Evolutionary conservation across 495 filamentous ascomycete genomes (phyloP).

Genomic region (Amorphotheca resinae): DNA sequence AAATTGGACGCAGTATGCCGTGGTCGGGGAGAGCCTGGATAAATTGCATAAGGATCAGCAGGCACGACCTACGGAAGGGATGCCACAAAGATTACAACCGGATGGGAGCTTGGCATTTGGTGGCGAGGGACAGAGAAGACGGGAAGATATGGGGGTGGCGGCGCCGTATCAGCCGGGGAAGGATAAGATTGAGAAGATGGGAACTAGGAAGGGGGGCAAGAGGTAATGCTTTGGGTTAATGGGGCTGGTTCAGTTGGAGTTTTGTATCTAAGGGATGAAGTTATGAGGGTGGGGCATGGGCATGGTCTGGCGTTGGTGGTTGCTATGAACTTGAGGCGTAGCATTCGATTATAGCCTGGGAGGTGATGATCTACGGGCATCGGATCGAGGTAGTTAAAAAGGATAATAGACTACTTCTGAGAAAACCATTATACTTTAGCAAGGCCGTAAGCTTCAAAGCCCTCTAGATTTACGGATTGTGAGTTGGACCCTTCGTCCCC

Average conservation of each 20-base stretch:
- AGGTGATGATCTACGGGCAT: too few relatives aligned
- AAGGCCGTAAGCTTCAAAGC: too few relatives aligned
- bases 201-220: constrained; percentile 26
- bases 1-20: constrained; percentile 83
- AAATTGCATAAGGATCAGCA: constrained; percentile 71
- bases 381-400: too few relatives aligned
- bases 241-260: background rate
- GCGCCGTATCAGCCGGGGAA: constrained; percentile 62
- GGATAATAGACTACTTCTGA: too few relatives aligned
- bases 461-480: too few relatives aligned
- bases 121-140: constrained; percentile 22
- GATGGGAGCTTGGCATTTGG: constrained; percentile 25
- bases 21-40: constrained; percentile 69
- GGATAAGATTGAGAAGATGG: constrained; percentile 44
- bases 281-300: background rate
- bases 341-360: too few relatives aligned
- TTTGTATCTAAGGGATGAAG: constrained; percentile 3
- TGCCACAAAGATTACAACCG: constrained; percentile 29
- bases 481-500: too few relatives aligned
- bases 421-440: too few relatives aligned
- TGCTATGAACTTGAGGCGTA: too few relatives aligned
- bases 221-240: background rate
- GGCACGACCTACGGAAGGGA: constrained; percentile 45
- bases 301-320: constrained; percentile 4
- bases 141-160: constrained; percentile 46